phyloP scores from a whole-genome alignment of 2,329 filamentous ascomycete species.

The Orbilia brochopaga region DNA sequence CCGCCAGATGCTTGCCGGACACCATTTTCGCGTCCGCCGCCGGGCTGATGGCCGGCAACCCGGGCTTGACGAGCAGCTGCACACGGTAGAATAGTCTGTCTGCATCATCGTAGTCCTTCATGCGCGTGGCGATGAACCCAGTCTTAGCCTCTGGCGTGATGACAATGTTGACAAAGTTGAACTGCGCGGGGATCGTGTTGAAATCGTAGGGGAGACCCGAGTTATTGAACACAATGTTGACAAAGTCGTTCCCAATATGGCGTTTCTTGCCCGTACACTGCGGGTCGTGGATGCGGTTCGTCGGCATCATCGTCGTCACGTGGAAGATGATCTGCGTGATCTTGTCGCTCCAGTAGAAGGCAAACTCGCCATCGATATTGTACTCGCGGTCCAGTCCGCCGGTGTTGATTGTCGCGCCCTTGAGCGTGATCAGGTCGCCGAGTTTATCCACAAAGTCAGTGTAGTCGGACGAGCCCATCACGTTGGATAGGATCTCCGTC shows the following conservation, averaged over 20 bases:
- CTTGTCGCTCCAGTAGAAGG: conserved; percentile 91
- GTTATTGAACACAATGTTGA: conserved; percentile 98
- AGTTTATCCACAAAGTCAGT: conserved; percentile 81
- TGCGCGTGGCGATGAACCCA: conserved; percentile 72
- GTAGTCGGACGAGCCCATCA: conserved; percentile 85
- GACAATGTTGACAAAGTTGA: conserved; percentile 97
- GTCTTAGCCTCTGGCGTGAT: conserved; percentile 84
- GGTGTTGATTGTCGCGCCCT: conserved; percentile 86
- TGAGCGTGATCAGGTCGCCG: conserved; percentile 79
- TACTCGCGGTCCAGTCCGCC: conserved; percentile 82
- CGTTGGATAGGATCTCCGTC: conserved; percentile 82
- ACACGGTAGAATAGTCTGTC: conserved; percentile 77
- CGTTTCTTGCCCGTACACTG: conserved; percentile 84
- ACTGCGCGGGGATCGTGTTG: conserved; percentile 89
- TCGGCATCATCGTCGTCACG: conserved; percentile 97
- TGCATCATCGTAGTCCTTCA: conserved; percentile 57
- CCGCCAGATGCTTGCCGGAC: conserved; percentile 78
- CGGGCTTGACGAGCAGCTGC: conserved; percentile 83
- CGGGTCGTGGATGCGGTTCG: conserved; percentile 75
- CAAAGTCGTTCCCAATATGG: conserved; percentile 96
- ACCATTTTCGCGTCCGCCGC: conserved; percentile 89
- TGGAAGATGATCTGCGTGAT: conserved; percentile 96
- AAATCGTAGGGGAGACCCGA: conserved; percentile 88
- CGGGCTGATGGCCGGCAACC: conserved; percentile 89
- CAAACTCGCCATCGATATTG: conserved; percentile 82